A percentile compares a stretch with the other conserved stretches of the same genome.
These are phyloP conservation scores for Penicillium herquei DNA, from an alignment of 495 filamentous ascomycete genomes.

Conservation along the genomic window DNA sequence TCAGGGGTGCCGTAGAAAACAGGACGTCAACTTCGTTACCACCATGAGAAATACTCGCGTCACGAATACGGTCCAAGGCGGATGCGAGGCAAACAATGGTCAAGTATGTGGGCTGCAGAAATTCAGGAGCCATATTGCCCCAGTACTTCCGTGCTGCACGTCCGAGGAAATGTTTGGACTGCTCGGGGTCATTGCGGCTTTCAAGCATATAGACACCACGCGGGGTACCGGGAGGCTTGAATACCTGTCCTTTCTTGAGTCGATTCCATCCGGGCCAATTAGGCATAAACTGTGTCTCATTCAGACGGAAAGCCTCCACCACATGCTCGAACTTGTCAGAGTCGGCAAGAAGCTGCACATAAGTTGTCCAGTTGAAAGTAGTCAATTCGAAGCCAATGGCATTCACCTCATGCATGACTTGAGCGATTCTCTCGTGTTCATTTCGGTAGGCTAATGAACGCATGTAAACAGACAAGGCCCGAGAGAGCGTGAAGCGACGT, in stretches of 20 bases:
- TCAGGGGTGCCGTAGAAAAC: slow-evolving; percentile 44
- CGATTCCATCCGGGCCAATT: slow-evolving; percentile 69
- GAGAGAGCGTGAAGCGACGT: slow-evolving; percentile 58
- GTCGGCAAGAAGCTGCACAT: slow-evolving; percentile 47
- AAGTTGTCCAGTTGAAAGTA: slow-evolving; percentile 50
- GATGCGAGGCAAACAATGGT: slow-evolving; percentile 56
- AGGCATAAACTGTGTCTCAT: slow-evolving; percentile 72
- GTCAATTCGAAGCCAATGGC: slow-evolving; percentile 65
- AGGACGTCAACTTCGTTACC: slow-evolving; percentile 31
- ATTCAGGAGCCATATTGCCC: slow-evolving; percentile 36
- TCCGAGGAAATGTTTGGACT: slow-evolving; percentile 26
- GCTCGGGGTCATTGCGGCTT: slow-evolving; percentile 15
- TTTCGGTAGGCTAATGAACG: slow-evolving; percentile 47
- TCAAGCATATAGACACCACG: slow-evolving; percentile 26
- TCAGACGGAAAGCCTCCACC: slow-evolving; percentile 59
- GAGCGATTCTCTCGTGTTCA: slow-evolving; percentile 45
- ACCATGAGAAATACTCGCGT: slow-evolving; percentile 31
- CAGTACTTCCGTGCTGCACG: slow-evolving; percentile 31
- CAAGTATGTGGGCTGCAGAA: slow-evolving; percentile 50
- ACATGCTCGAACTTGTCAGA: slow-evolving; percentile 35
- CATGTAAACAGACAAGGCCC: slow-evolving; percentile 60
- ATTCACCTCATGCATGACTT: slow-evolving; percentile 50
- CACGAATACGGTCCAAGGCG: slow-evolving; percentile 43
- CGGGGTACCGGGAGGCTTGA: slow-evolving; percentile 31
- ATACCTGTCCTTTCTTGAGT: slow-evolving; percentile 30